phyloP scores from a whole-genome alignment of 805 yeast species.

The Saccharomycopsis oosterbeekiorum region DNA sequence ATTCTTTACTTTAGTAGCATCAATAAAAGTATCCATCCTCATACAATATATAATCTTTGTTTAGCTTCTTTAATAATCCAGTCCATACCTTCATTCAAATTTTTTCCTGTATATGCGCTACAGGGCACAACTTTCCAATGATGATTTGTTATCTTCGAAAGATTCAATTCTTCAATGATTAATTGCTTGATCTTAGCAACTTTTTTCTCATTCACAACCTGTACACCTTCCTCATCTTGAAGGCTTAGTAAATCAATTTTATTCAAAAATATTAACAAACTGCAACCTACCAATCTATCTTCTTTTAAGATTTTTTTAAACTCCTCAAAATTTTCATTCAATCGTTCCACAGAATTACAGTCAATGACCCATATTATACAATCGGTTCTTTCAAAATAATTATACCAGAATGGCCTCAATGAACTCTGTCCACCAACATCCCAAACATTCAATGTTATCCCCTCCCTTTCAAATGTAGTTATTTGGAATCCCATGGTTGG shows the following conservation, averaged over 20 bases:
- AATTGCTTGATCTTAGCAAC: constrained; percentile 6
- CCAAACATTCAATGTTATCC: constrained; percentile 55
- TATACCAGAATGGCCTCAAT: constrained; percentile 84
- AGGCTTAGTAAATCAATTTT: constrained; percentile 52
- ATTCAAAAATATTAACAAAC: constrained; percentile 60
- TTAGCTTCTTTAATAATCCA: constrained; percentile 35
- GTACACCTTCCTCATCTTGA: constrained; percentile 15
- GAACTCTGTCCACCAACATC: constrained; percentile 88
- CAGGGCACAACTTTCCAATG: constrained; percentile 34
- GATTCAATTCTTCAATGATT: constrained; percentile 22
- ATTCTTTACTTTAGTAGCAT: background rate
- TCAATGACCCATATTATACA: constrained; percentile 84
- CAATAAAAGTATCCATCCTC: background rate
- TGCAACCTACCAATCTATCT: constrained; percentile 61
- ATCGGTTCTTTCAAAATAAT: constrained; percentile 79
- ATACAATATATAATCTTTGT: constrained; percentile 29
- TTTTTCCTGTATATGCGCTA: constrained; percentile 39
- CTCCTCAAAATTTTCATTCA: constrained; percentile 57
- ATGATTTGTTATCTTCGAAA: constrained; percentile 30
- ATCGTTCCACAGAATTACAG: constrained; percentile 45
- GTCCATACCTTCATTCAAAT: constrained; percentile 31
- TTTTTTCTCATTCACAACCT: background rate
- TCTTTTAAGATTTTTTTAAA: constrained; percentile 51
- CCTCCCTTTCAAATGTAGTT: constrained; percentile 38
- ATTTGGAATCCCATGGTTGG: constrained; percentile 93